Conservation (phyloP, 2,329 filamentous ascomycete species). For the Alternaria postmessia region DNA sequence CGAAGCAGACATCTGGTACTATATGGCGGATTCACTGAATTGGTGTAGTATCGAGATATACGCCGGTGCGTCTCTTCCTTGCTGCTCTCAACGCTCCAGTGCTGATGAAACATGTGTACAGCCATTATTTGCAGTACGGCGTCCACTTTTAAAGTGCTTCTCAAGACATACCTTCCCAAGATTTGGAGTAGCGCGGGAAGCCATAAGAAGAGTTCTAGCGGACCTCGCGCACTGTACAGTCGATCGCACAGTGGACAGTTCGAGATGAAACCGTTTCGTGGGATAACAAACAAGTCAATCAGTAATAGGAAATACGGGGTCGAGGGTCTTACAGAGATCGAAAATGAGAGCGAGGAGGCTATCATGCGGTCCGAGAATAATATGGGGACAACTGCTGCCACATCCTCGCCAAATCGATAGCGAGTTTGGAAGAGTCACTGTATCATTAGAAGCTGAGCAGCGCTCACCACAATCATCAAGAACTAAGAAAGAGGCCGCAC, state of each 20-base stretch:
- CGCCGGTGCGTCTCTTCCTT: background rate
- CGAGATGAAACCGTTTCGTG: background rate
- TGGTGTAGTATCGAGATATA: slow-evolving; percentile 3
- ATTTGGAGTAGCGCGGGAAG: background rate
- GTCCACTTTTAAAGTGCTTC: background rate
- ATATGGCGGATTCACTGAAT: background rate
- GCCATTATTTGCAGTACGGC: background rate
- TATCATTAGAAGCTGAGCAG: background rate
- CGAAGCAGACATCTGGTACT: background rate
- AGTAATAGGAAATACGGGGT: background rate
- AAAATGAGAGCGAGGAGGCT: background rate
- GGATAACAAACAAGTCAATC: background rate
- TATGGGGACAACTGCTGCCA: background rate
- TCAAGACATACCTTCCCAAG: background rate
- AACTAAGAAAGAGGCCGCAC: background rate
- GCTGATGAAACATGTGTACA: background rate
- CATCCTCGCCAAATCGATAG: background rate
- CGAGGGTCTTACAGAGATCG: background rate
- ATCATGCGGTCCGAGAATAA: background rate
- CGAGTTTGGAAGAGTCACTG: too few species aligned
- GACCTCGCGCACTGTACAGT: background rate
- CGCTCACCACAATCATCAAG: background rate
- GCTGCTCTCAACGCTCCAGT: background rate
- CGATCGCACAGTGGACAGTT: background rate
- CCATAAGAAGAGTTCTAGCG: background rate